Base-by-base conservation (phyloP, 164 flowering plant species). In the Cinnamomum chago region DNA sequence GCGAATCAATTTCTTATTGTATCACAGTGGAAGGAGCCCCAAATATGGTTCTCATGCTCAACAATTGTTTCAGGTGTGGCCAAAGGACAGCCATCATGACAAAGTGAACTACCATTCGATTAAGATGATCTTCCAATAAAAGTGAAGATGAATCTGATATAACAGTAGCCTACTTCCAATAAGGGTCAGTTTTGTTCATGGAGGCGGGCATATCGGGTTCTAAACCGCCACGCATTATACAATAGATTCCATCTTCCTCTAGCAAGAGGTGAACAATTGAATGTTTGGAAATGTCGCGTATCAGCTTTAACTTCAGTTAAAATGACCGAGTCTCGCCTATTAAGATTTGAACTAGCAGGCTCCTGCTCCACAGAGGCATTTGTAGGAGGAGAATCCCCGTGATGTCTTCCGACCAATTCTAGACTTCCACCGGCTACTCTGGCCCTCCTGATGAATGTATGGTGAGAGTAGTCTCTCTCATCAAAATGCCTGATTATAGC, bases 401-500 rank as follows among this genome's bases (percentile, higher is more conserved):
- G 17, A 12, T 20, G 20, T 55, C 69, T 66, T 13, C 5, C 0
- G 47, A 25, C 33, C n/a, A 27, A 13, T 17, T 3, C 20, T 3
- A 66, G 22, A 25, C 22, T 20, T 25, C 14, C 33, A 66, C 28
- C 28, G 7, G 40, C 2, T 13, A 25, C 12, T 15, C 47, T 30
- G n/a, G 18, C 28, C 47, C 68, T 75, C 47, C 47, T 40, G 47
- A 7, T 0, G 71, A 79, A 83, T 3, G 78, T 72, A 50, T 79
- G 81, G 13, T 68, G 62, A 1, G 64, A 70, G 15, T 70, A 58
- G 30, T 82, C 83, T 62, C 69, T 80, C 17, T 70, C 67, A 25
- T 71, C 74, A 25, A 77, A 83, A 50, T 33, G 2, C 24, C 50
- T 71, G 1, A 22, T 62, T 50, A 79, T 20, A 12, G 70, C 12